Conservation (phyloP, 495 filamentous ascomycete species). For the Penicillium pulvis region DNA sequence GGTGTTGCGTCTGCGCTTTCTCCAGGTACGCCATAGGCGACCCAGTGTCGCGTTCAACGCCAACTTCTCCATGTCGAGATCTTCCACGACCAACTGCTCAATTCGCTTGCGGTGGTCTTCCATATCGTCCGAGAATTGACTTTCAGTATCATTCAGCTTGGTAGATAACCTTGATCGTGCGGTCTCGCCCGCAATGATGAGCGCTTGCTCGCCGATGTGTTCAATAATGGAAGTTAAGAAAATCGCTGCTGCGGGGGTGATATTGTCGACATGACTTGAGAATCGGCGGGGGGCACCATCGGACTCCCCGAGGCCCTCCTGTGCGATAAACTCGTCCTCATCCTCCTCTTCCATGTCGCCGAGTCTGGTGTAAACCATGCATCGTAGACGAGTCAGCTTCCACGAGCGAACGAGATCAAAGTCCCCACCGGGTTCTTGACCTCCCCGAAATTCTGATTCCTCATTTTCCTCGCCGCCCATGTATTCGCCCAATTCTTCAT, state of each 20-base stretch:
- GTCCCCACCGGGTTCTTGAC: slow-evolving; percentile 53
- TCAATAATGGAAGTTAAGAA: slow-evolving; percentile 95
- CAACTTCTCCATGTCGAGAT: slow-evolving; percentile 89
- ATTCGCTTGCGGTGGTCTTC: slow-evolving; percentile 35
- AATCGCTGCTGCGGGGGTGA: slow-evolving; percentile 91
- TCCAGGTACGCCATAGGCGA: slow-evolving; percentile 92
- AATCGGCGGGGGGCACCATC: slow-evolving; percentile 54
- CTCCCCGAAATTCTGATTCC: slow-evolving; percentile 58
- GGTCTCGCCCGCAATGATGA: slow-evolving; percentile 86
- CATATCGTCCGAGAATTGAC: slow-evolving; percentile 18
- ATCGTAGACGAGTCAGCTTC: slow-evolving; percentile 87
- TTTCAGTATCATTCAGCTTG: slow-evolving; percentile 30
- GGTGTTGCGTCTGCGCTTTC: slow-evolving; percentile 66
- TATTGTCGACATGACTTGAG: slow-evolving; percentile 61
- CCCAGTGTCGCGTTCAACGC: slow-evolving; percentile 86
- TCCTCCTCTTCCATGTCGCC: slow-evolving; percentile 98
- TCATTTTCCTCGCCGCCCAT: slow-evolving; percentile 76
- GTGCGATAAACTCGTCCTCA: slow-evolving; percentile 79
- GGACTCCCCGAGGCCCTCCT: slow-evolving; percentile 64
- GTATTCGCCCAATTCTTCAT: slow-evolving; percentile 89
- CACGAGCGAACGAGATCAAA: slow-evolving; percentile 89
- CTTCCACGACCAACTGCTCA: slow-evolving; percentile 78
- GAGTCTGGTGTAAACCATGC: slow-evolving; percentile 97
- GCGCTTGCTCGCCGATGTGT: slow-evolving; percentile 87
- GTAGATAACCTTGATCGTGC: slow-evolving; percentile 68